Conservation (phyloP, 2,329 filamentous ascomycete genomes). For the Hypoxylon sp. region DNA sequence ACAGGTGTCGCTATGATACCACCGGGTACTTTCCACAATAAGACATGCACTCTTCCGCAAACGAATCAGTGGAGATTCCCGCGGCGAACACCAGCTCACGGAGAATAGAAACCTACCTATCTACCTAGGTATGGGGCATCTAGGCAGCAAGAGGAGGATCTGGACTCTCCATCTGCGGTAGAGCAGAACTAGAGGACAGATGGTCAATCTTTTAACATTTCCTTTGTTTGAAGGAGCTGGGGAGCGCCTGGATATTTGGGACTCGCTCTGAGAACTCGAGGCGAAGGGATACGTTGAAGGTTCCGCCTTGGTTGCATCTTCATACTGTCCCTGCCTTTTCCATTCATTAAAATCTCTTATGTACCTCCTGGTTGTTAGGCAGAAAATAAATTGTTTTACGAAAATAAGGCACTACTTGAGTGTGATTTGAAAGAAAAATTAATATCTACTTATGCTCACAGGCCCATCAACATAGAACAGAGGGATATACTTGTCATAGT, state of each 20-base stretch:
- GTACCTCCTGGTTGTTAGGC: neutral
- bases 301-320: neutral
- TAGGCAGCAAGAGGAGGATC: neutral
- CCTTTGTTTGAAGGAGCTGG: neutral
- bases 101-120: neutral
- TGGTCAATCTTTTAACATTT: neutral
- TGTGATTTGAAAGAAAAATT: too few relatives aligned
- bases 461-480: too few relatives aligned
- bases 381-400: neutral
- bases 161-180: neutral
- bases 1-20: neutral
- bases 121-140: neutral
- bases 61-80: neutral
- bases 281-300: neutral
- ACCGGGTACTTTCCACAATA: slow-evolving; percentile 13
- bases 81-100: neutral
- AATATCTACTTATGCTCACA: too few relatives aligned
- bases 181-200: neutral
- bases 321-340: neutral
- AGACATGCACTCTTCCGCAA: slow-evolving; percentile 11
- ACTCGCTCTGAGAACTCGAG: neutral
- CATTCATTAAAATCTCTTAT: neutral
- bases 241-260: neutral
- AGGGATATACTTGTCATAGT: too few relatives aligned
- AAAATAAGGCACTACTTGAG: too few relatives aligned